These are phyloP conservation scores for Fusarium heterosporum DNA, from an alignment of 2,329 filamentous ascomycete species.

Conservation along the genomic window DNA sequence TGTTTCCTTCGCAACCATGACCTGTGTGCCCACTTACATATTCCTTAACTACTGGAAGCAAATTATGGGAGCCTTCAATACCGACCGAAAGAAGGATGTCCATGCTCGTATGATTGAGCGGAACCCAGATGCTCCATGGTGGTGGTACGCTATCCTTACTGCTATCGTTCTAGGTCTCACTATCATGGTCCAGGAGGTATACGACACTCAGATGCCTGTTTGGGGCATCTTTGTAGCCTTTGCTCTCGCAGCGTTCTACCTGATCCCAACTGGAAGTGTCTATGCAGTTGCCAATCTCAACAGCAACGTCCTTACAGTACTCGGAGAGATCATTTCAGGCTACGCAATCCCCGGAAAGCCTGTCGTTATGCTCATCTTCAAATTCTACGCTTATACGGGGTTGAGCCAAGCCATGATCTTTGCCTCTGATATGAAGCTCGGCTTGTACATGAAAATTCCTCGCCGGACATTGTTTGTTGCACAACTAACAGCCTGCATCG, in stretches of 20 bases:
- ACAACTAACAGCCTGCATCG: not conserved
- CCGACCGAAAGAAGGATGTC: not conserved
- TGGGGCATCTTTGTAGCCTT: constrained; percentile 6
- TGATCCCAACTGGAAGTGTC: not conserved
- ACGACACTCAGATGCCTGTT: constrained; percentile 4
- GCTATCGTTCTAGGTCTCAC: not conserved
- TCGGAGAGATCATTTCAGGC: not conserved
- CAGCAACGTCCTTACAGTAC: not conserved
- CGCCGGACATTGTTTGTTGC: not conserved
- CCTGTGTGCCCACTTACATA: constrained; percentile 2
- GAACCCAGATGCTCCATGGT: not conserved
- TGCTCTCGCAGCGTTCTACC: not conserved
- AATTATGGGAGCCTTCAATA: not conserved
- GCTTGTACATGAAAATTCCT: constrained; percentile 8
- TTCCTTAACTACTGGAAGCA: constrained; percentile 8
- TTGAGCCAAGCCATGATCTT: constrained; percentile 3
- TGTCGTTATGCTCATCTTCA: constrained; percentile 6
- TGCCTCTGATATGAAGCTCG: constrained; percentile 6
- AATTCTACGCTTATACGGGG: constrained; percentile 7
- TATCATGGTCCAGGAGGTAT: constrained; percentile 5
- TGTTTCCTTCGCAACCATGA: constrained; percentile 2
- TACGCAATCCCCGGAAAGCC: constrained; percentile 1
- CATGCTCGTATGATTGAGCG: constrained; percentile 3
- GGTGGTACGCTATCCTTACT: constrained; percentile 3
- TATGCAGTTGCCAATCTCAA: constrained; percentile 4